These are phyloP conservation scores for Paraleonurus japonicus DNA, from an alignment of 257 asterid genomes.

Conservation along the genomic window DNA sequence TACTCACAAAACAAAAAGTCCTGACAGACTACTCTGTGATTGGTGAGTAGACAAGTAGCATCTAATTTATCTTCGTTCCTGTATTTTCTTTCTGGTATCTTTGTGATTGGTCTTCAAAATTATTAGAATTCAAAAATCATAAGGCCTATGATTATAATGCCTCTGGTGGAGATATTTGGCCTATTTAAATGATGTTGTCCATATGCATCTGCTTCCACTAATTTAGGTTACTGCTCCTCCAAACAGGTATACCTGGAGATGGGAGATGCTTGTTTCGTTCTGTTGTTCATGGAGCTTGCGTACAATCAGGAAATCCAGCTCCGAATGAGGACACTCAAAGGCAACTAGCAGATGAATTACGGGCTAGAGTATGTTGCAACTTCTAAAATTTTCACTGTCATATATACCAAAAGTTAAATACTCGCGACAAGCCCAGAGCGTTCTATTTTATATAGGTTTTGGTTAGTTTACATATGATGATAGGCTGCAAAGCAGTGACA, in stretches of 20 bases:
- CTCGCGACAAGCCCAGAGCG: neutral
- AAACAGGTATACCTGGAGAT: conserved; percentile 93
- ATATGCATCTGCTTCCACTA: neutral
- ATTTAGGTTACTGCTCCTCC: conserved; percentile 28
- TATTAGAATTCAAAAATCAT: neutral
- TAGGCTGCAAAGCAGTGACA: neutral
- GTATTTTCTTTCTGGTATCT: neutral
- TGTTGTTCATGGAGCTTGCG: conserved; percentile 90
- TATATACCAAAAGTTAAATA: neutral
- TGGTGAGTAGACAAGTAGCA: conserved; percentile 63
- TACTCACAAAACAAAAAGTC: conserved; percentile 60
- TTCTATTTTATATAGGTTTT: neutral
- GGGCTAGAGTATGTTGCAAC: conserved; percentile 61
- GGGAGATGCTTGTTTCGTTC: conserved; percentile 99
- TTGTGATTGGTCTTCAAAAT: neutral
- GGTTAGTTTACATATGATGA: neutral
- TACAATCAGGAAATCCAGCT: conserved; percentile 70
- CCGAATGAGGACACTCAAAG: conserved; percentile 71
- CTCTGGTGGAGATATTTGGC: neutral
- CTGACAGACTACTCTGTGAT: conserved; percentile 68
- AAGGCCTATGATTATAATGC: neutral
- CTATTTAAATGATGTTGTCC: neutral
- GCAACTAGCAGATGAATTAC: conserved; percentile 81
- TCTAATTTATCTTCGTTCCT: conserved; percentile 10
- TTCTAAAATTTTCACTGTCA: neutral